Percentiles rank a stretch among this genome's conserved stretches.
These are phyloP conservation scores for Lentinus tigrinus DNA, from an alignment of 768 basidiomycete genomes.

Conservation along the genomic window DNA sequence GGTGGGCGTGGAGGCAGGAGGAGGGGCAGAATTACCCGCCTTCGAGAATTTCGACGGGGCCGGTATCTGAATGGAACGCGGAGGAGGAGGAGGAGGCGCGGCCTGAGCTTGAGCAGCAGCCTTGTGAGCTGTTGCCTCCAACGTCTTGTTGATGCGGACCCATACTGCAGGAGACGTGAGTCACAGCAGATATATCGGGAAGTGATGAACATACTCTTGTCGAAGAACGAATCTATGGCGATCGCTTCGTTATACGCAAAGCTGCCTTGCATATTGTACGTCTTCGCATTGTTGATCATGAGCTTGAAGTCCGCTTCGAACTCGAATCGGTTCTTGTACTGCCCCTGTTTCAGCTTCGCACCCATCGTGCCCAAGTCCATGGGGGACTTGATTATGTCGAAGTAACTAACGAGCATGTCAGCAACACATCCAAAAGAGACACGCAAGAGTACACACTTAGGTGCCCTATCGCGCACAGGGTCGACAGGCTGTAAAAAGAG, in stretches of 20 bases:
- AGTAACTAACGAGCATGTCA: conserved; percentile 61
- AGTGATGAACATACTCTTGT: conserved; percentile 63
- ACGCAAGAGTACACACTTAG: conserved; percentile 51
- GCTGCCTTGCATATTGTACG: conserved; percentile 74
- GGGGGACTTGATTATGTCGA: conserved; percentile 84
- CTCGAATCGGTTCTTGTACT: conserved; percentile 79
- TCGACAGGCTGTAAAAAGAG: conserved; percentile 92
- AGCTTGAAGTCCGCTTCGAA: conserved; percentile 87
- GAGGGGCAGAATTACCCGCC: conserved; percentile 25
- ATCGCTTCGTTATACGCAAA: conserved; percentile 76
- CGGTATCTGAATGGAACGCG: conserved; percentile 16
- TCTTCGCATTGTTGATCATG: conserved; percentile 84
- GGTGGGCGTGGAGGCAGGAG: conserved; percentile 38
- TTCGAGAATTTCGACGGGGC: conserved; percentile 7
- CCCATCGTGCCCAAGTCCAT: conserved; percentile 93
- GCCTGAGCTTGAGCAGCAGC: conserved; percentile 37
- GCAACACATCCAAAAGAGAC: not conserved
- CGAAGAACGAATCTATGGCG: conserved; percentile 76
- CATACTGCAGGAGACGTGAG: conserved; percentile 56
- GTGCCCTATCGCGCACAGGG: conserved; percentile 88
- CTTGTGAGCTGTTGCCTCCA: conserved; percentile 54
- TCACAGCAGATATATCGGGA: not conserved
- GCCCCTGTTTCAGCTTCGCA: conserved; percentile 82
- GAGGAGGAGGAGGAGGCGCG: conserved; percentile 10
- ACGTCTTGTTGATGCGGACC: conserved; percentile 81